phyloP scores from a whole-genome alignment of 108 stramenopile genomes.

The Thalassiosira profunda region DNA sequence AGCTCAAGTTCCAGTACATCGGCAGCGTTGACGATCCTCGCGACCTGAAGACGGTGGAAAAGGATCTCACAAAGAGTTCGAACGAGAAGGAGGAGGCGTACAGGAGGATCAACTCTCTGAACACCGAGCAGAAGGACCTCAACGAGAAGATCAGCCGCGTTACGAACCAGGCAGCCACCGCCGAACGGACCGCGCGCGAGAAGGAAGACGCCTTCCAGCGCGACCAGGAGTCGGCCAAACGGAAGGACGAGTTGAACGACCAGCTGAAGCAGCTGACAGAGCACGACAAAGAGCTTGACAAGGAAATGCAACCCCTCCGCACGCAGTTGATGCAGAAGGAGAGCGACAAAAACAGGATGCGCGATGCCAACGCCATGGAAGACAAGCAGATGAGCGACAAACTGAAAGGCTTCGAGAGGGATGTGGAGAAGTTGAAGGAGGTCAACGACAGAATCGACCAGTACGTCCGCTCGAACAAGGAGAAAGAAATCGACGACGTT shows the following conservation, averaged over 20 bases:
- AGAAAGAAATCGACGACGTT: constrained; percentile 53
- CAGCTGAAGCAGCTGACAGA: constrained; percentile 39
- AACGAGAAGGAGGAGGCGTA: constrained; percentile 66
- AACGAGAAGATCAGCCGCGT: constrained; percentile 52
- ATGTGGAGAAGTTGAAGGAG: constrained; percentile 38
- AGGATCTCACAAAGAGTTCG: constrained; percentile 46
- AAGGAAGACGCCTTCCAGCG: constrained; percentile 72
- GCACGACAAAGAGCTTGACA: constrained; percentile 55
- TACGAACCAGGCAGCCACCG: constrained; percentile 43
- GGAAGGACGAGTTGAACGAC: constrained; percentile 56
- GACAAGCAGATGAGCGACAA: constrained; percentile 34
- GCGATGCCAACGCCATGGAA: constrained; percentile 41
- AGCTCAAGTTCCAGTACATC: constrained; percentile 31
- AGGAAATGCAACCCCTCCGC: constrained; percentile 54
- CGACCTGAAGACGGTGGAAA: constrained; percentile 70
- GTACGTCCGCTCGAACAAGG: constrained; percentile 36
- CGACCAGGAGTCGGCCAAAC: constrained; percentile 53
- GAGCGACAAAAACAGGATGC: constrained; percentile 33
- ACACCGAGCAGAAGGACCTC: constrained; percentile 64
- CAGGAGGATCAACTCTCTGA: constrained; percentile 60
- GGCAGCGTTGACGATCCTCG: constrained; percentile 36
- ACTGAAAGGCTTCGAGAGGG: constrained; percentile 45
- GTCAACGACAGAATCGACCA: constrained; percentile 36
- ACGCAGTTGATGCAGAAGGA: constrained; percentile 52
- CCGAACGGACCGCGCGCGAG: constrained; percentile 59